phyloP scores from a whole-genome alignment of 805 yeast species.

The Candida golubevii region DNA sequence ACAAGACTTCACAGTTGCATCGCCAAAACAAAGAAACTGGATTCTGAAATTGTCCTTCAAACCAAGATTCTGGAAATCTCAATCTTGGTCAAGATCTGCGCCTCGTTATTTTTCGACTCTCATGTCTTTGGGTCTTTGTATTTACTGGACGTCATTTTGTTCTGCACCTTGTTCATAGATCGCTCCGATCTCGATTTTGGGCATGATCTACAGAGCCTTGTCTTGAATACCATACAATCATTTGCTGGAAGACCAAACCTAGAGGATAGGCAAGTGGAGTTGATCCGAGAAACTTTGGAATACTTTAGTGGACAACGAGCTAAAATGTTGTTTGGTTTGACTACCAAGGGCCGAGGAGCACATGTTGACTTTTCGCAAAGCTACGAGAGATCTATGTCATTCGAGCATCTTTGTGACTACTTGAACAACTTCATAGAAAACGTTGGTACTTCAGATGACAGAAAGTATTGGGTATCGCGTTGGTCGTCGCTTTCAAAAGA shows the following conservation, averaged over 20 bases:
- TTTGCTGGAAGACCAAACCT: constrained; percentile 54
- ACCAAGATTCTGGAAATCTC: constrained; percentile 66
- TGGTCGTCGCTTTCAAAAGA: constrained; percentile 65
- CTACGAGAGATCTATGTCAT: constrained; percentile 39
- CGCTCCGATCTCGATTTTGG: constrained; percentile 54
- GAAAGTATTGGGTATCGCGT: constrained; percentile 54
- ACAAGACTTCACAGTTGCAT: constrained; percentile 53
- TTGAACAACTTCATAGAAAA: constrained; percentile 50
- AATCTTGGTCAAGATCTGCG: constrained; percentile 58
- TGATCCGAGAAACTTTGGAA: constrained; percentile 45
- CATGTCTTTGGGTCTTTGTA: constrained; percentile 55
- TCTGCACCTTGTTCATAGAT: constrained; percentile 60
- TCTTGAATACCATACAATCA: constrained; percentile 67
- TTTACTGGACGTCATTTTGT: constrained; percentile 66
- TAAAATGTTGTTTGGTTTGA: constrained; percentile 65
- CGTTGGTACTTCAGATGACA: constrained; percentile 44
- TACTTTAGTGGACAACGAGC: constrained; percentile 58
- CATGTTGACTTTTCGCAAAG: constrained; percentile 32
- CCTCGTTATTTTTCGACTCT: constrained; percentile 69
- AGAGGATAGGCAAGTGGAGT: constrained; percentile 30
- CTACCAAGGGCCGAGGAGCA: constrained; percentile 41
- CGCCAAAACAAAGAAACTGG: constrained; percentile 43
- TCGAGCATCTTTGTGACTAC: constrained; percentile 57
- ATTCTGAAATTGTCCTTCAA: constrained; percentile 36
- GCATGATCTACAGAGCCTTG: constrained; percentile 52